Conservation (phyloP, 345 rosid species). For the Arabidopsis suecica region DNA sequence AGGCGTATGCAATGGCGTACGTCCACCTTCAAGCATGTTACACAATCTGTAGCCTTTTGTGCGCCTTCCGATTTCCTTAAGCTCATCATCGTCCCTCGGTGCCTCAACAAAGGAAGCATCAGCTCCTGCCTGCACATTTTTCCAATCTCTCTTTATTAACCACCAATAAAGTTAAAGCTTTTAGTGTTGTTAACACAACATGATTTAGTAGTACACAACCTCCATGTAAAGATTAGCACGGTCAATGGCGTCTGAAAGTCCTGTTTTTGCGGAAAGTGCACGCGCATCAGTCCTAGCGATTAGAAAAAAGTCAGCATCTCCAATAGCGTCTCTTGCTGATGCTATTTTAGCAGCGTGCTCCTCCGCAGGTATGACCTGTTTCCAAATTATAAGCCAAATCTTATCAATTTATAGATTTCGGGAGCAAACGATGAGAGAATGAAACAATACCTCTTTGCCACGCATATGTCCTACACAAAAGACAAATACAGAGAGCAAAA, state of each 20-base stretch:
- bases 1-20: conserved; percentile 58
- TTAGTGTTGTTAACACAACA: not conserved
- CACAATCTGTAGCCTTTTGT: conserved; percentile 58
- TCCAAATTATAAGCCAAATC: conserved; percentile 24
- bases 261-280: conserved; percentile 56
- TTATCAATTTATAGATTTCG: not conserved
- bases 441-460: conserved; percentile 58
- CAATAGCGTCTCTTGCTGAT: conserved; percentile 60
- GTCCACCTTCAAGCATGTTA: conserved; percentile 66
- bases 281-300: conserved; percentile 59
- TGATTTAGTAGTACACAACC: conserved; percentile 36
- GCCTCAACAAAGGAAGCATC: conserved; percentile 59
- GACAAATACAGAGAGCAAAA: not conserved
- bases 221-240: conserved; percentile 65
- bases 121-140: conserved; percentile 47
- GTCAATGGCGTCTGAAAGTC: conserved; percentile 60
- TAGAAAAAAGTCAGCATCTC: conserved; percentile 62
- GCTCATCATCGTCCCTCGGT: conserved; percentile 51
- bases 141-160: not conserved
- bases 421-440: conserved; percentile 4
- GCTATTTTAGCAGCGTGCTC: conserved; percentile 64
- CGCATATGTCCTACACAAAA: conserved; percentile 54
- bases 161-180: not conserved
- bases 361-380: conserved; percentile 59
- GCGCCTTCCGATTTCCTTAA: conserved; percentile 50